phyloP scores from a whole-genome alignment of 2,329 filamentous ascomycete species.

The Ilyonectria sp. region DNA sequence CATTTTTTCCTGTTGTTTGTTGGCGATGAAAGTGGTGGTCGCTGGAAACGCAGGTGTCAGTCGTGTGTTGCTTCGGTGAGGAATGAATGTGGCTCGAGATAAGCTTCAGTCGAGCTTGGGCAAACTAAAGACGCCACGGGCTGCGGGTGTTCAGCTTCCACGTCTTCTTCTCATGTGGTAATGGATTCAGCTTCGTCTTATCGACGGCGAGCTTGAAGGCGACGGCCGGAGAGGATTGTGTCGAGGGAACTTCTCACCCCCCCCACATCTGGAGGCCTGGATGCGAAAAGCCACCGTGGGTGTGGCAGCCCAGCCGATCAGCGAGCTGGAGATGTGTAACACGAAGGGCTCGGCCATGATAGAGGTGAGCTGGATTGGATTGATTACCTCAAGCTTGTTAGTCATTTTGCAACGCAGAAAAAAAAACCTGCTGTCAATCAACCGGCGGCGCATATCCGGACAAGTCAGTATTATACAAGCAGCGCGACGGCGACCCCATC shows the following conservation, averaged over 20 bases:
- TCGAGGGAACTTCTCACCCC: not conserved
- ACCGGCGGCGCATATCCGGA: not conserved
- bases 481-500: too few species aligned
- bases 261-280: not conserved
- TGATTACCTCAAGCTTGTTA: conserved; percentile 5
- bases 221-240: not conserved
- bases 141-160: not conserved
- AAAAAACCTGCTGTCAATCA: not conserved
- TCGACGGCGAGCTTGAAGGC: not conserved
- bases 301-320: not conserved
- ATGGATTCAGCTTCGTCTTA: not conserved
- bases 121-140: not conserved
- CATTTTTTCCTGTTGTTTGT: too few species aligned
- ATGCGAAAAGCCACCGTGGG: not conserved
- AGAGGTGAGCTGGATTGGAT: not conserved
- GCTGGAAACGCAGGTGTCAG: too few species aligned
- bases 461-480: not conserved
- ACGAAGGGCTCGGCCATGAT: not conserved
- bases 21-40: too few species aligned
- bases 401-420: not conserved
- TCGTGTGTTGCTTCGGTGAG: too few species aligned
- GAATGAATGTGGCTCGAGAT: not conserved
- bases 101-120: not conserved
- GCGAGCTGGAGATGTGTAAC: not conserved
- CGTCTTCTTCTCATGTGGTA: not conserved